These are phyloP conservation scores for Rhinocladiella mackenziei DNA, from an alignment of 2,329 filamentous ascomycete genomes.

Conservation along the genomic window DNA sequence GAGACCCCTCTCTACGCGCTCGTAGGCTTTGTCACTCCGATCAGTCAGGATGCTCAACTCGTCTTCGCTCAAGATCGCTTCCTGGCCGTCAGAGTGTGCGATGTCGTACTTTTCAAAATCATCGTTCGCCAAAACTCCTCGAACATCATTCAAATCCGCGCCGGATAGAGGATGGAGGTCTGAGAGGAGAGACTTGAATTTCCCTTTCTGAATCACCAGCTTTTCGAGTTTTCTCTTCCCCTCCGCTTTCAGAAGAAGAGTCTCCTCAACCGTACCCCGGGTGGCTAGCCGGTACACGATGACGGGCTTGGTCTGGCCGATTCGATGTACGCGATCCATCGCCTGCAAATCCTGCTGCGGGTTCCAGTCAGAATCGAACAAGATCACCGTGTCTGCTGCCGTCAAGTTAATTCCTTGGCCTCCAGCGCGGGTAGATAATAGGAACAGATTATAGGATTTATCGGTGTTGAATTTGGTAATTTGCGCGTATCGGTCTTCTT, in stretches of 20 bases:
- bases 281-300: slow-evolving; percentile 92
- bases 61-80: slow-evolving; percentile 64
- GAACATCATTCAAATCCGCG: slow-evolving; percentile 23
- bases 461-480: slow-evolving; percentile 71
- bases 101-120: slow-evolving; percentile 65
- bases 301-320: slow-evolving; percentile 87
- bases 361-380: slow-evolving; percentile 92
- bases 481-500: slow-evolving; percentile 64
- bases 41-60: slow-evolving; percentile 79
- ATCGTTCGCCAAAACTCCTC: slow-evolving; percentile 30
- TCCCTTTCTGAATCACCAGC: slow-evolving; percentile 89
- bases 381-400: slow-evolving; percentile 83
- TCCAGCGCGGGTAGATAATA: slow-evolving; percentile 85
- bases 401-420: slow-evolving; percentile 94
- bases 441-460: slow-evolving; percentile 66
- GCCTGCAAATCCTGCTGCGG: slow-evolving; percentile 96
- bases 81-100: slow-evolving; percentile 31
- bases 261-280: slow-evolving; percentile 86
- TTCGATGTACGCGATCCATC: slow-evolving; percentile 90
- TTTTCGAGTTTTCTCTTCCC: slow-evolving; percentile 90
- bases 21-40: slow-evolving; percentile 63
- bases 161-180: slow-evolving; percentile 45
- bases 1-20: slow-evolving; percentile 70
- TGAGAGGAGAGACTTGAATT: slow-evolving; percentile 65
- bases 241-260: slow-evolving; percentile 78